Base-by-base conservation (phyloP, 2,329 filamentous ascomycete genomes). In the Lachnellula occidentalis region DNA sequence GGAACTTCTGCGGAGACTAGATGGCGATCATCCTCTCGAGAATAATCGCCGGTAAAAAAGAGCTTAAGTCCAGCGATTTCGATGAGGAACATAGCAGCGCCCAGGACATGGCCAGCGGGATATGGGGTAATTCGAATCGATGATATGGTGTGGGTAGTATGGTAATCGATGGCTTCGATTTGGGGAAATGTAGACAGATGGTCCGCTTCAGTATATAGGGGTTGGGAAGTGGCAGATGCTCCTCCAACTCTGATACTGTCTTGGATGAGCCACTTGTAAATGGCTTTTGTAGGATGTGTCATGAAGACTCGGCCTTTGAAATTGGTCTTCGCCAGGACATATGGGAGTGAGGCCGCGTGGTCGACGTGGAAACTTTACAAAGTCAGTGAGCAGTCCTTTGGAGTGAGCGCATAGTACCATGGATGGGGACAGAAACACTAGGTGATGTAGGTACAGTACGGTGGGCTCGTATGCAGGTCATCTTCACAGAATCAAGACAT, bases 251-350 rank as follows among this genome's bases (percentile, higher is more conserved):
- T 86, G 45, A 99, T 90, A 62, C 91, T 95, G 73, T 99, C 94
- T 72, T 96, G 91, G 59, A 97, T 96, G 50, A 97, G 83, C 92
- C 94, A 97, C 74, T 97, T 97, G 81, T 99, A 99, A 70, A 99
- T 99, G 65, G 94, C 94, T 72, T 99, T 97, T 46, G 94, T 99
- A 1, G 94, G 91, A 76, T 99, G 94, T 50, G 94, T 99, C 92
- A 97, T 99, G 76, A 96, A 97, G 58, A 97, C 92, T 21, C 92
- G 85, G 48, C 94, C 94, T 61, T 88, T 87, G 77, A 99, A 99
- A 72, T 96, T 96, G 37, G 94, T 97, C 76, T 99, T 99, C 61
- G 92, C 89, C 61, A 99, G 81, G 56, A 99, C 94, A 70, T 97
- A 99, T 45, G 94, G 94, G 46, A 99, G 77, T n/a, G 92, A 96